Conservation (phyloP, 768 basidiomycete species). For the Psilocybe sp. region DNA sequence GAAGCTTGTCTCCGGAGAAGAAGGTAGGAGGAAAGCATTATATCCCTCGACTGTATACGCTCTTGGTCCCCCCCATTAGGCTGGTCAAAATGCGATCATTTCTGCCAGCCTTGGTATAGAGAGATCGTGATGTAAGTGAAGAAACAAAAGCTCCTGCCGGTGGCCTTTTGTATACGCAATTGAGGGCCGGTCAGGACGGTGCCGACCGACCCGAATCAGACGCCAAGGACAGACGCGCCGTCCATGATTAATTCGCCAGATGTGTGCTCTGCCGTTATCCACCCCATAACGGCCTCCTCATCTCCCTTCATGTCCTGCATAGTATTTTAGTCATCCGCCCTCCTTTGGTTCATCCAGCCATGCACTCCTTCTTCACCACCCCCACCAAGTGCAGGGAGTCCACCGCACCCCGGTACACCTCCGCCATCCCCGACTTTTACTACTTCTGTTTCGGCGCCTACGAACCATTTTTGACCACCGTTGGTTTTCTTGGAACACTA, state of each 20-base stretch:
- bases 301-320: not conserved
- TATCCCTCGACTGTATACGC: slow-evolving; percentile 47
- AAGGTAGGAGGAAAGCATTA: slow-evolving; percentile 56
- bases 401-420: slow-evolving; percentile 39
- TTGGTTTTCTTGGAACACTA: slow-evolving; percentile 66
- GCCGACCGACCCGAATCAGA: not conserved
- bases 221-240: not conserved
- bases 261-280: too few species aligned
- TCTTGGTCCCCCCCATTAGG: slow-evolving; percentile 86
- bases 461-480: slow-evolving; percentile 63
- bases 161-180: slow-evolving; percentile 12
- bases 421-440: slow-evolving; percentile 72
- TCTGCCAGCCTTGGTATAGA: slow-evolving; percentile 69
- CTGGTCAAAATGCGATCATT: slow-evolving; percentile 38
- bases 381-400: slow-evolving; percentile 7
- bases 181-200: slow-evolving; percentile 32
- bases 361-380: slow-evolving; percentile 2
- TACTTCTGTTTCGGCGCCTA: slow-evolving; percentile 72
- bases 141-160: slow-evolving; percentile 3
- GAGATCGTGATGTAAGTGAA: slow-evolving; percentile 48
- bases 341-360: slow-evolving; percentile 3
- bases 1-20: slow-evolving; percentile 39
- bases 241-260: too few species aligned
- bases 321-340: slow-evolving; percentile 4
- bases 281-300: not conserved